These are phyloP conservation scores for Sphaerosporella brunnea DNA, from an alignment of 495 filamentous ascomycete genomes.

Conservation along the genomic window DNA sequence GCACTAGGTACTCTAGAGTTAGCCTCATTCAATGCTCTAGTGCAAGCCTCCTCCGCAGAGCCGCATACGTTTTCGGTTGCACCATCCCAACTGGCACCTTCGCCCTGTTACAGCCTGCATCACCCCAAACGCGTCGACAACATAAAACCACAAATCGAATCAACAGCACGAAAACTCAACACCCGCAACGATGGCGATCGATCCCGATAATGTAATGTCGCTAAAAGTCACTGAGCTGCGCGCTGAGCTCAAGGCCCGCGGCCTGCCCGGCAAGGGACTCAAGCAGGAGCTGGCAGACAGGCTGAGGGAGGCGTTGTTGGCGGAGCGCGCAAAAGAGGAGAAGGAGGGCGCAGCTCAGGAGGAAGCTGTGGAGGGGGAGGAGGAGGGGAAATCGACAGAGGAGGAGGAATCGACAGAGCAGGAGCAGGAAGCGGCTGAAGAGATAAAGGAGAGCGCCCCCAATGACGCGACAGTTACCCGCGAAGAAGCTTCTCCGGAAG, in stretches of 20 bases:
- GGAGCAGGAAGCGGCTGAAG: neutral
- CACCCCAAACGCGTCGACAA: neutral
- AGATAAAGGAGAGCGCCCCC: too few species aligned
- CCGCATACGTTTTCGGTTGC: neutral
- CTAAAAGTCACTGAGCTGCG: constrained; percentile 44
- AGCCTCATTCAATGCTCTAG: neutral
- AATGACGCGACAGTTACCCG: neutral
- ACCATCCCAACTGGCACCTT: neutral
- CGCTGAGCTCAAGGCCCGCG: constrained; percentile 39
- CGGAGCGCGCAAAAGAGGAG: constrained; percentile 11
- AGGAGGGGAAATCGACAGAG: neutral
- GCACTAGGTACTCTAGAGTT: neutral
- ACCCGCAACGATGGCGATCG: constrained; percentile 31
- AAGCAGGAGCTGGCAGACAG: constrained; percentile 42
- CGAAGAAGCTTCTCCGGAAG: neutral
- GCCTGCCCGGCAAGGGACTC: constrained; percentile 36
- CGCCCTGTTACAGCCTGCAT: neutral
- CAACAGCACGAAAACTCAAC: neutral
- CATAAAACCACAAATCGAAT: neutral
- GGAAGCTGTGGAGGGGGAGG: constrained; percentile 8
- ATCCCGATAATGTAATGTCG: constrained; percentile 32
- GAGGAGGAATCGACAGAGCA: neutral
- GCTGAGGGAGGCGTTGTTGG: constrained; percentile 24
- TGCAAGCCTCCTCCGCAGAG: neutral
- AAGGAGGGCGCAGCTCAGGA: constrained; percentile 2